Evolutionary conservation across 2,329 filamentous ascomycete genomes (phyloP).

Genomic region (Hymenoscyphus scutula): DNA sequence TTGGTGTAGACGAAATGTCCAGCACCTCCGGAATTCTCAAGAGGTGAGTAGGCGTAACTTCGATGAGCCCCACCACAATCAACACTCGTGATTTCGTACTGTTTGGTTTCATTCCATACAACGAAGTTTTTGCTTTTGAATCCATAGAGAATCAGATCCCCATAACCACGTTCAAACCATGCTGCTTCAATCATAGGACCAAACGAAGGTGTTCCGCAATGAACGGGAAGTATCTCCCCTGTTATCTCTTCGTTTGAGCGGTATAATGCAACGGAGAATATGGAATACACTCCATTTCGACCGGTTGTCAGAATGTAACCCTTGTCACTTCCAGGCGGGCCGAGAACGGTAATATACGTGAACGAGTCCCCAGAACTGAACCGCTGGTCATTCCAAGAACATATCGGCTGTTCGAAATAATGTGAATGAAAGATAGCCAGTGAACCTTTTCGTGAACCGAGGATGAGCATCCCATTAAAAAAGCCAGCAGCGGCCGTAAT

Average conservation of each 20-base stretch:
- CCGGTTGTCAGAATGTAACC: slow-evolving; percentile 67
- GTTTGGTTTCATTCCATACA: slow-evolving; percentile 72
- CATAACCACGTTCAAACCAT: slow-evolving; percentile 55
- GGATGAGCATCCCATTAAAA: slow-evolving; percentile 39
- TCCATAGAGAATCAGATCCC: slow-evolving; percentile 70
- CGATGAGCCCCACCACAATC: slow-evolving; percentile 85
- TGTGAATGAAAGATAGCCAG: slow-evolving; percentile 47
- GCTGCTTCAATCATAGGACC: slow-evolving; percentile 75
- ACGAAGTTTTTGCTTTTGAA: slow-evolving; percentile 80
- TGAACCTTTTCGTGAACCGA: slow-evolving; percentile 56
- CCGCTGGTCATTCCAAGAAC: slow-evolving; percentile 18
- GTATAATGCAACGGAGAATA: slow-evolving; percentile 44
- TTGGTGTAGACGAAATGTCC: slow-evolving; percentile 73
- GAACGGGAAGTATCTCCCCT: slow-evolving; percentile 45
- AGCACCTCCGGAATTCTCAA: slow-evolving; percentile 30
- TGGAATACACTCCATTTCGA: slow-evolving; percentile 72
- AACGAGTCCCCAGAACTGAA: slow-evolving; percentile 57
- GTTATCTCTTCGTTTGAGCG: neutral
- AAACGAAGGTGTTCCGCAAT: slow-evolving; percentile 68
- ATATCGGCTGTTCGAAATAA: slow-evolving; percentile 11
- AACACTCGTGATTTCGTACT: slow-evolving; percentile 67
- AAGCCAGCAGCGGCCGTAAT: slow-evolving; percentile 51
- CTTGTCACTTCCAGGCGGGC: slow-evolving; percentile 10
- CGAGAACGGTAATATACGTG: slow-evolving; percentile 58
- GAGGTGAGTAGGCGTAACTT: slow-evolving; percentile 58